Base-by-base conservation (phyloP, 345 rosid species). In the Aegle marmelos region DNA sequence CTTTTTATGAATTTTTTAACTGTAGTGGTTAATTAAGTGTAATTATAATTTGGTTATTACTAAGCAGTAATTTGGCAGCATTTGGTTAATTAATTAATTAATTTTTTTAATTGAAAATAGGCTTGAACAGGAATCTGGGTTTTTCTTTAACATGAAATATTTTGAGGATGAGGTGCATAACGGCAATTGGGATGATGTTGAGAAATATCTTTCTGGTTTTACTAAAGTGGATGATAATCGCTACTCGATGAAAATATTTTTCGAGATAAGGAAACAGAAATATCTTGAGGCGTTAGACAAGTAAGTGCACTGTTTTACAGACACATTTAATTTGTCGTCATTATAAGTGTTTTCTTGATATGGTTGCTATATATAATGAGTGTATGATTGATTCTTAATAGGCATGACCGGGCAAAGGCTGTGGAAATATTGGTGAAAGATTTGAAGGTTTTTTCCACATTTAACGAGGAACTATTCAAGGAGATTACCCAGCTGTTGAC, bases 111-210 rank as follows among this genome's bases (percentile, higher is more conserved):
- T 73, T 75, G 56, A 76, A 66, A 76, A 48, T 85, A 96, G 99
- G 89, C 97, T 96, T 81, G 99, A 96, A 77, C 98, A 94, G 89
- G 98, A 96, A 85, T 94, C 99, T 84, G 99, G 99, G 36, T 96
- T 96, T 89, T 96, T 89, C 97, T 96, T 96, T 83, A 96, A 94
- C 83, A 91, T 94, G 97, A 96, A 92, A 86, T 89, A 96, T 90
- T 96, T 96, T 74, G 99, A 96, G 89, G 99, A 96, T 79, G 98
- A 94, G 86, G 99, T 96, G 74, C 98, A 91, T 57, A 89, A 83
- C 79, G 99, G 99, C 13, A 96, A 92, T 70, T 96, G 99, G 99
- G 99, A 96, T 78, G 99, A 96, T 78, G 98, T 96, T 34, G 99
- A 96, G 87, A 96, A 84, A 77, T 96, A 96, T 84, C 97, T 96